Evolutionary conservation across 2,329 filamentous ascomycete genomes (phyloP), one percentile per base, ranked within the genome.

Genomic region (Biscogniauxia sp.): DNA sequence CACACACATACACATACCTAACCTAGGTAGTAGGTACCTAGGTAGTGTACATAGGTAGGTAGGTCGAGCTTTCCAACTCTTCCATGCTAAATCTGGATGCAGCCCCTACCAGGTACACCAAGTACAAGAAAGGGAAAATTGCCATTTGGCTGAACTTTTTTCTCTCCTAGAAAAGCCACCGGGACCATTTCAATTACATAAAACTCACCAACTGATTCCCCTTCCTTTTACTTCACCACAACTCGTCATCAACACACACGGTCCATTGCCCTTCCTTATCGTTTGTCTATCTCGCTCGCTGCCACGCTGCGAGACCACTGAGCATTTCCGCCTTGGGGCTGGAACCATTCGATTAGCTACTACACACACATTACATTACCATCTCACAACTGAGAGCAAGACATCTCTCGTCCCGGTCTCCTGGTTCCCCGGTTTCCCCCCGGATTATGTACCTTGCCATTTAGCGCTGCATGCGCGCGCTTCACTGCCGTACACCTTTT

Each of bases 151-250:
- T 66, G 62, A 63, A 66, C 64, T 66, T 45, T 45, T 45, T 6
- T 45, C 37, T 45, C 37, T 45, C 37, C 37, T 45, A 45, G 64
- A 52, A 60, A 59, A 63, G 60, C 61, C 60, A 64, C 58, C 52
- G 57, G 25, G 62, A 55, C 51, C 54, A 65, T 77, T 79, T 75
- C 71, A 77, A 79, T 80, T 80, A 80, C 78, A 79, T 80, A 80
- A 79, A 79, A 78, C 75, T 76, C 76, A 74, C 71, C 72, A 71
- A 67, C 72, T 68, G 64, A 61, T 75, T 75, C 74, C 70, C 68
- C 68, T 73, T 76, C 66, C 71, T 74, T 76, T 77, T 75, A 76
- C 75, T 75, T 75, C 73, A 74, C 73, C 72, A 74, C 63, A 69
- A 67, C 65, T 57, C 61, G 59, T 57, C 66, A 63, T 61, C 62